Evolutionary conservation across 768 basidiomycete species (phyloP), one percentile per base, ranked within the genome.

Genomic region (Amylocystis lapponica): DNA sequence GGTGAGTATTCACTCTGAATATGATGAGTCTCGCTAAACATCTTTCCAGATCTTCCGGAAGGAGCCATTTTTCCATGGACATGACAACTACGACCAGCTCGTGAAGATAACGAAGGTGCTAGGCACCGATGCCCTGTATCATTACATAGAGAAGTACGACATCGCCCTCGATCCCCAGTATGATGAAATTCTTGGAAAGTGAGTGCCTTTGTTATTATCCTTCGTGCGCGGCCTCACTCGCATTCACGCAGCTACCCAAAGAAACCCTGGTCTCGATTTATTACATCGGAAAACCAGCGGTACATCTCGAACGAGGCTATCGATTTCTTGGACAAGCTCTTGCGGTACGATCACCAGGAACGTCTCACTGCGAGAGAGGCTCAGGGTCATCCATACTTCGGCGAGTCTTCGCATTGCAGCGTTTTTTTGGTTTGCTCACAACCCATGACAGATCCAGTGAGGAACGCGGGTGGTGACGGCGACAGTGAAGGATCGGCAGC

Each of bases 21-120:
- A 7, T 12, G 33, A 35, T 22, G 27, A 9, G 6, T 4, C n/a
- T 10, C n/a, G 17, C 14, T 14, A 13, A n/a, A 20, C n/a, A 47
- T 14, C 14, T 27, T 34, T 30, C 17, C 52, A 97, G 94, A 97
- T 98, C 57, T 97, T 98, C 79, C 82, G 95, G 54, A 97, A 97
- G 64, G 95, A 97, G 63, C 95, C 95, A 19, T 96, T 97, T 71
- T 98, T 98, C 79, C 95, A 98, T 58, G 95, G 95, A 13, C 94
- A 96, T 60, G 94, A 98, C 66, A 98, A 98, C 66, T 95, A 95
- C 58, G 95, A 98, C 67, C 95, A 97, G 61, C 71, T 98, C 46
- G 94, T 95, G 59, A 98, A 96, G 70, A 98, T 98, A 51, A 84
- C 92, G 42, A 98, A 97, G 70, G 93, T 98, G 38, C 74, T 98